Evolutionary conservation across 192 early-diverging fungal species (phyloP).

Genomic region (Coemansia sp.): DNA sequence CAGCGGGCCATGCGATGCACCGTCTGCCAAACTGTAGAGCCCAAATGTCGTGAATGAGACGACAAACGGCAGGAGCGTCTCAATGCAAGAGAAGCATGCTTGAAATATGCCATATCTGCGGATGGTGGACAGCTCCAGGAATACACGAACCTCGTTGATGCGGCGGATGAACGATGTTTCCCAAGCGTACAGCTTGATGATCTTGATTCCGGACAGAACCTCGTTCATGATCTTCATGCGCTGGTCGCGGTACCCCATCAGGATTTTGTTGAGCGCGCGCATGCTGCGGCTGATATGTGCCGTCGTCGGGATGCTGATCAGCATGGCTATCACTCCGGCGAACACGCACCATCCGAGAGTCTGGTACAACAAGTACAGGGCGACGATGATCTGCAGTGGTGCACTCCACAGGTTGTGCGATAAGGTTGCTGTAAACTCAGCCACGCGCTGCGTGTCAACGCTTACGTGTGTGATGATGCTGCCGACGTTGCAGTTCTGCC

Average conservation of each 20-base stretch:
- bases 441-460: conserved; percentile 70
- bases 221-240: conserved; percentile 72
- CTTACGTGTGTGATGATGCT: conserved; percentile 78
- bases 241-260: conserved; percentile 71
- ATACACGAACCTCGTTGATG: conserved; percentile 40
- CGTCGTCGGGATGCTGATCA: conserved; percentile 84
- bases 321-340: conserved; percentile 82
- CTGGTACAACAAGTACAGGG: conserved; percentile 76
- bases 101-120: conserved; percentile 38
- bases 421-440: conserved; percentile 67
- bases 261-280: conserved; percentile 75
- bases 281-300: conserved; percentile 66
- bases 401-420: conserved; percentile 80
- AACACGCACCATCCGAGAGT: conserved; percentile 82
- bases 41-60: conserved; percentile 54
- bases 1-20: conserved; percentile 44
- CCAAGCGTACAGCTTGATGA: conserved; percentile 74
- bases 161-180: conserved; percentile 55
- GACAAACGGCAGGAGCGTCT: conserved; percentile 45
- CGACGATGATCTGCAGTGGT: conserved; percentile 78
- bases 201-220: conserved; percentile 61
- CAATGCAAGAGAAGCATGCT: conserved; percentile 40
- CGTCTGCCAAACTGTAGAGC: conserved; percentile 38
- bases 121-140: conserved; percentile 45
- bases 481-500: conserved; percentile 82